Conservation (phyloP, 345 rosid genomes). For the Excoecaria agallocha region DNA sequence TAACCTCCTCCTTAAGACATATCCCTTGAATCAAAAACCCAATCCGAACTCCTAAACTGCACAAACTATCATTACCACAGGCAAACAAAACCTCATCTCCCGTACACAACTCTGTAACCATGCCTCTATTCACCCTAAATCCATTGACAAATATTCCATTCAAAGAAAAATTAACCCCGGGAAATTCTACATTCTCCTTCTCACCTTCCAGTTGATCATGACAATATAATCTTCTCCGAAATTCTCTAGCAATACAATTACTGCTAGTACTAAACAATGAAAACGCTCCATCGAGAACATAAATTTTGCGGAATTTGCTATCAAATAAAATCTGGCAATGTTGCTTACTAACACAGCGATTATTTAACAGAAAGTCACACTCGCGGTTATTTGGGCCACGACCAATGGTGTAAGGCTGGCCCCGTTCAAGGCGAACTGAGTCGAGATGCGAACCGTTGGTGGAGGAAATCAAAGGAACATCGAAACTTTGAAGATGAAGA, state of each 20-base stretch:
- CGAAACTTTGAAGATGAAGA: slow-evolving; percentile 42
- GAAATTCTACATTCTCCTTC: slow-evolving; percentile 19
- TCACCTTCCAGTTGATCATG: slow-evolving; percentile 32
- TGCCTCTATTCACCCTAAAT: slow-evolving; percentile 38
- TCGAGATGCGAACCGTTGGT: slow-evolving; percentile 39
- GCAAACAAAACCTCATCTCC: slow-evolving; percentile 80
- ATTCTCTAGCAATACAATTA: slow-evolving; percentile 33
- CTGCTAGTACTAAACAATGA: slow-evolving; percentile 10
- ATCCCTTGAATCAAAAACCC: slow-evolving; percentile 67
- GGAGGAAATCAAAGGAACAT: slow-evolving; percentile 50
- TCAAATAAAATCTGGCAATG: slow-evolving; percentile 77
- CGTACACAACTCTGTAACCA: slow-evolving; percentile 40
- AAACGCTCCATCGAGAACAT: slow-evolving; percentile 53
- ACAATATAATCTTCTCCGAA: slow-evolving; percentile 39
- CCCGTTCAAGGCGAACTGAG: slow-evolving; percentile 44
- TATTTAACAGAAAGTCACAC: slow-evolving; percentile 50
- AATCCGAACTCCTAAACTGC: slow-evolving; percentile 40
- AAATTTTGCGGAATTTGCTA: slow-evolving; percentile 43
- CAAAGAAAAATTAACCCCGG: slow-evolving; percentile 35
- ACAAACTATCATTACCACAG: slow-evolving; percentile 46
- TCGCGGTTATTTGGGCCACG: slow-evolving; percentile 47
- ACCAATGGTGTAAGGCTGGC: slow-evolving; percentile 60
- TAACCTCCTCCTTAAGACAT: slow-evolving; percentile 49
- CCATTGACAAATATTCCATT: slow-evolving; percentile 76
- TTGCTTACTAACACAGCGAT: slow-evolving; percentile 53